Evolutionary conservation across 2,329 filamentous ascomycete genomes (phyloP), one percentile per base, ranked within the genome.

Genomic region (Nemania sp.): DNA sequence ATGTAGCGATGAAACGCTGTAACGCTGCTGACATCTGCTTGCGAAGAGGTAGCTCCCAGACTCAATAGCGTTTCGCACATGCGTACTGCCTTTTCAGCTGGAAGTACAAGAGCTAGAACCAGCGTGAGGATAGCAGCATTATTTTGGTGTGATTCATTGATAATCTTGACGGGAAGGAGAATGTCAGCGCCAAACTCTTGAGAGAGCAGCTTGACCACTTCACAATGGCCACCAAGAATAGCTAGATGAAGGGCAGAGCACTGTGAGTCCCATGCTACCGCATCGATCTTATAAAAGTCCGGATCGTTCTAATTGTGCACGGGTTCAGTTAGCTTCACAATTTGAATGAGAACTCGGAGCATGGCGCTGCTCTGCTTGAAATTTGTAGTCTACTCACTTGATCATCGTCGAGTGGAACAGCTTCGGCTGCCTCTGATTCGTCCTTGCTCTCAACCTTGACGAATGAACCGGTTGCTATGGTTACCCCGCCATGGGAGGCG

Each of bases 201-300:
- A 54, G 90, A 89, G 6, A 96, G 82, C 21, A 86, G 74, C 59
- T 87, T 84, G 13, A 94, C 90, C 11, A 87, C 83, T 3, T 89
- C 82, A 25, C 83, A 78, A 65, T 94, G 87, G 0, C 90, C 91
- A 61, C 86, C 84, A 1, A 90, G 73, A 62, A 96, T 92, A 7
- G 92, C 92, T 29, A 92, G 81, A 72, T 96, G 92, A 5, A 96
- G 80, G 1, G 92, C 86, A 12, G 89, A 90, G 59, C 87, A 85
- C 4, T 87, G 86, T 5, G 81, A 83, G 68, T 96, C 91, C 92
- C 92, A 96, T 1, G 90, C 86, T n/a, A 90, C 72, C 1, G 89
- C 83, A 65, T 96, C 88, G 61, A 93, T 82, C 66, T 95, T 87
- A 72, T 90, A 94, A 54, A 93, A 83, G 73, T 96, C 91, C 0